Conservation (phyloP, 2,329 filamentous ascomycete genomes). For the Fusarium tricinctum region DNA sequence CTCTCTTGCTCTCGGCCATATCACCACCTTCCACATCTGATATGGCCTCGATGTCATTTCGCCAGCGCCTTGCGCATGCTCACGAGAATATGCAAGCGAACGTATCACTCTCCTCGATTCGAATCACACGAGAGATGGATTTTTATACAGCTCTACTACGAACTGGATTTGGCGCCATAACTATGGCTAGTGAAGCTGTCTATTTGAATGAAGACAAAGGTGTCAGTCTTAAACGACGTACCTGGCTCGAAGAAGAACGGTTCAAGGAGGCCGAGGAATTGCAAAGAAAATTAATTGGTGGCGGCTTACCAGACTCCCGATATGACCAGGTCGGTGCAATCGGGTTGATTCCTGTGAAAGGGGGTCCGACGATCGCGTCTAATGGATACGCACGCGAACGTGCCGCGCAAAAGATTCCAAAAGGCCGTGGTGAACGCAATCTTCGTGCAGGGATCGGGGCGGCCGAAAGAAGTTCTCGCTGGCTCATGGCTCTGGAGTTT, state of each 20-base stretch:
- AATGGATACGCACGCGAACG: slow-evolving; percentile 79
- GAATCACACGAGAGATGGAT: slow-evolving; percentile 89
- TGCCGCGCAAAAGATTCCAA: slow-evolving; percentile 70
- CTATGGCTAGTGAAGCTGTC: slow-evolving; percentile 94
- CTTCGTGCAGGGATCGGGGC: slow-evolving; percentile 79
- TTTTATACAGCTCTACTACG: slow-evolving; percentile 93
- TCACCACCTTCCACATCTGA: slow-evolving; percentile 51
- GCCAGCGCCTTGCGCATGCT: slow-evolving; percentile 76
- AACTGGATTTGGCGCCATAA: slow-evolving; percentile 88
- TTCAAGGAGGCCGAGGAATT: slow-evolving; percentile 79
- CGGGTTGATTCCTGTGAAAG: slow-evolving; percentile 68
- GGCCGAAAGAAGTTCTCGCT: slow-evolving; percentile 81
- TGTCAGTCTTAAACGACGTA: slow-evolving; percentile 80
- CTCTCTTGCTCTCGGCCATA: slow-evolving; percentile 79
- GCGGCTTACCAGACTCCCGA: slow-evolving; percentile 61
- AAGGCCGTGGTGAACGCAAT: slow-evolving; percentile 62
- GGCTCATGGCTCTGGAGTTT: slow-evolving; percentile 82
- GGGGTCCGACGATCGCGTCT: slow-evolving; percentile 57
- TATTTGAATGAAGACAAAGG: slow-evolving; percentile 91
- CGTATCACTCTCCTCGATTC: slow-evolving; percentile 83
- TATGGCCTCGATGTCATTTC: slow-evolving; percentile 58
- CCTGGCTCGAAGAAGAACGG: slow-evolving; percentile 93
- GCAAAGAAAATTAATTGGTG: slow-evolving; percentile 64
- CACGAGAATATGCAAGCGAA: slow-evolving; percentile 94
- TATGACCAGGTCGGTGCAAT: slow-evolving; percentile 69